Evolutionary conservation across 495 filamentous ascomycete genomes (phyloP).

Genomic region (Filosporella fistucella): DNA sequence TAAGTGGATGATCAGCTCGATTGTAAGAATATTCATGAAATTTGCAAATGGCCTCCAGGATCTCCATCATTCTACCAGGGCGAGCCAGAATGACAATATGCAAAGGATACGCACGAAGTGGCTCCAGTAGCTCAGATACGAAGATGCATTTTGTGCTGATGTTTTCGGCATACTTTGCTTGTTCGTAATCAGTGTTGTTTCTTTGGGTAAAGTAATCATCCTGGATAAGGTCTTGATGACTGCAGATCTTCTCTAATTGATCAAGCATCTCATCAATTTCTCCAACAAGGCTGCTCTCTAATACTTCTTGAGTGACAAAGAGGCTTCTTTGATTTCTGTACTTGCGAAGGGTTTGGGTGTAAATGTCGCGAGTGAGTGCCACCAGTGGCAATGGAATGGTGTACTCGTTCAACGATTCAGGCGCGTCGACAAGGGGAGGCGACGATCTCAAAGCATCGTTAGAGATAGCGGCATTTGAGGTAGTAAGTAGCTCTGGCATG

Average conservation of each 20-base stretch:
- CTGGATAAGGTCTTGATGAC: conserved; percentile 18
- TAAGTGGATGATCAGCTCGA: conserved; percentile 6
- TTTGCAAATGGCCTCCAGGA: conserved; percentile 16
- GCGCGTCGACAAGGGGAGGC: too few species aligned
- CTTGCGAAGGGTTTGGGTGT: conserved; percentile 10
- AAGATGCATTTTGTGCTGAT: conserved; percentile 26
- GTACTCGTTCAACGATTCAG: conserved; percentile 11
- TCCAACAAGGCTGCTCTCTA: conserved; percentile 4
- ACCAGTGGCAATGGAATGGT: conserved; percentile 20
- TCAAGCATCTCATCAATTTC: conserved; percentile 22
- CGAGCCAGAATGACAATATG: conserved; percentile 19
- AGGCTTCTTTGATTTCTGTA: conserved; percentile 4
- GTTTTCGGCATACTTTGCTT: conserved; percentile 21
- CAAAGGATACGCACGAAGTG: conserved; percentile 3
- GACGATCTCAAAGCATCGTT: neutral
- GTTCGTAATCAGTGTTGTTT: neutral
- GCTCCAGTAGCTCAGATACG: conserved; percentile 14
- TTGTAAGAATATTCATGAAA: conserved; percentile 10
- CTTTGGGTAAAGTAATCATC: conserved; percentile 14
- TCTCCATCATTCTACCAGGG: conserved; percentile 23
- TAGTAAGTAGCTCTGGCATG: too few species aligned
- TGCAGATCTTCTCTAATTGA: conserved; percentile 13
- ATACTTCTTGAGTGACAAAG: conserved; percentile 12
- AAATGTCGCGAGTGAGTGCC: conserved; percentile 16
- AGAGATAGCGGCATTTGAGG: too few species aligned